Percentiles rank a stretch among this genome's conserved stretches.
Conservation (phyloP, 2,329 filamentous ascomycete genomes). For the Penicillium aurantiogriseum region DNA sequence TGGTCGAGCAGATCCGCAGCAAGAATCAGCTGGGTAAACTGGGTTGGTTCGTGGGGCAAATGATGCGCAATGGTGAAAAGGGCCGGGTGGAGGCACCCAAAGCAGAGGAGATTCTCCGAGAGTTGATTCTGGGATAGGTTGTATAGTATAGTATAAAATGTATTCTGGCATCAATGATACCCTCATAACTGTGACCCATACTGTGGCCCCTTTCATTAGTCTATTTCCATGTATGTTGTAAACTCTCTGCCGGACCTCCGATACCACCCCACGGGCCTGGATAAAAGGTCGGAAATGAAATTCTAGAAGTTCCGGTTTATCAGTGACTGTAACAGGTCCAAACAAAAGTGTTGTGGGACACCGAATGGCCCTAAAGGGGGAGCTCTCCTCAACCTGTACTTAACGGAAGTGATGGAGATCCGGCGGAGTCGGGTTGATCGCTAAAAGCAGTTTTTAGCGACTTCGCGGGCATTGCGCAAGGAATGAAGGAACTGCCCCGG, state of each 20-base stretch:
- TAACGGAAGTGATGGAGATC: constrained; percentile 42
- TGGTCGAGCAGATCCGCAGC: constrained; percentile 59
- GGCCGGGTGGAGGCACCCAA: constrained; percentile 62
- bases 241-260: not conserved
- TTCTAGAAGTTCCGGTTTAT: constrained; percentile 11
- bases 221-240: too few relatives aligned
- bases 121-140: constrained; percentile 42
- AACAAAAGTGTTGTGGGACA: constrained; percentile 26
- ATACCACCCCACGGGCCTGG: not conserved
- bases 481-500: constrained; percentile 14
- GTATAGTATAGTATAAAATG: constrained; percentile 12
- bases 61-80: constrained; percentile 61
- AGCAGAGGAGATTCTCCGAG: constrained; percentile 55
- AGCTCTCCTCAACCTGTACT: constrained; percentile 49
- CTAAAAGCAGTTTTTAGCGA: constrained; percentile 51
- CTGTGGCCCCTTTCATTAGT: not conserved
- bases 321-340: constrained; percentile 13
- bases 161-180: constrained; percentile 25
- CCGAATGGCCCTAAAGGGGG: constrained; percentile 26
- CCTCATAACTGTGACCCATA: constrained; percentile 5
- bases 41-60: constrained; percentile 67
- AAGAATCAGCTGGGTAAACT: constrained; percentile 64
- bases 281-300: constrained; percentile 4
- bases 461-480: constrained; percentile 16
- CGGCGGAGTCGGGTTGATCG: constrained; percentile 32